Evolutionary conservation across 148 eudicot genomes (phyloP), one percentile per base, ranked within the genome.

Genomic region (Rhododendron henanense): DNA sequence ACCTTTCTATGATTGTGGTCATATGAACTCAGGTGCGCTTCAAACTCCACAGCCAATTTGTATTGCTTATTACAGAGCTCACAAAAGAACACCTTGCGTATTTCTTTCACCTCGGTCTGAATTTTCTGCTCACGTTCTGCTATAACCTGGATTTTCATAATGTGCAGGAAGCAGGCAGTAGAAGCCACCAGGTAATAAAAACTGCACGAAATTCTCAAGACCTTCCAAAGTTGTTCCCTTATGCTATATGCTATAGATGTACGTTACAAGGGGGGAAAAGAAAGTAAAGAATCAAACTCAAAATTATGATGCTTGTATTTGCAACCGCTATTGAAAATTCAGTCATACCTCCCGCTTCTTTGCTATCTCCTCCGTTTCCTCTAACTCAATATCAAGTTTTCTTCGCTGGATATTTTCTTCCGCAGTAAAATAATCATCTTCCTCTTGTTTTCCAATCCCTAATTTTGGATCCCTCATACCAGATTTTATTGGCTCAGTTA

Each of bases 171-270:
- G 99, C 93, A 93, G 96, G 98, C 96, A 95, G 95, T 91, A 97
- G 96, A 95, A 95, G 93, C 98, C 98, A 94, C 98, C 99, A 93
- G 98, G 96, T 92, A 97, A 97, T 95, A 97, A 94, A 96, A 97
- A 95, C 95, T 93, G 98, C 96, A 95, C 88, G 95, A 94, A 96
- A 94, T 94, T 96, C 96, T 94, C 98, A 94, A 93, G 91, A 93
- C 89, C 97, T 92, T 94, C 99, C 91, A 94, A 93, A 95, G 93
- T 92, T 93, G 96, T 91, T 91, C 91, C 90, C 96, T 93, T 91
- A 91, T 91, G 93, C 90, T 89, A 93, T 89, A 95, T 94, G 96
- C 89, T 92, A 94, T 93, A 90, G 81, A 93, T 92, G 89, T 94
- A 87, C 86, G 94, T 94, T 96, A 90, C 94, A 93, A 61, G 11